These are phyloP conservation scores for Apiospora malaysiana DNA, from an alignment of 2,329 filamentous ascomycete genomes.

Conservation along the genomic window DNA sequence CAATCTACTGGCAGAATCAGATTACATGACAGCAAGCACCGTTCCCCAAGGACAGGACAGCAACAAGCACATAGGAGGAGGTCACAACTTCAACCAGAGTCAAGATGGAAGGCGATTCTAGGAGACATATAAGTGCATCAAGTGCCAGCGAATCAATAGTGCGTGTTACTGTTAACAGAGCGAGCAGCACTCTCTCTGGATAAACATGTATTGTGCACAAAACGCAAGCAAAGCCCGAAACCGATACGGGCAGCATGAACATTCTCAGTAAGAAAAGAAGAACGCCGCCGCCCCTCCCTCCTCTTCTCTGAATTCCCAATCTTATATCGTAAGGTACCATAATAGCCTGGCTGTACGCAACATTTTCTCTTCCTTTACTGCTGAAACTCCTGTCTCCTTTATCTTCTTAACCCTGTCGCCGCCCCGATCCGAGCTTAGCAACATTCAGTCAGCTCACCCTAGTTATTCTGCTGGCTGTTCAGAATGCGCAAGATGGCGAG, in stretches of 20 bases:
- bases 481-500: conserved; percentile 92
- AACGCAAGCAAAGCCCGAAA: neutral
- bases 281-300: neutral
- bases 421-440: neutral
- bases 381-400: neutral
- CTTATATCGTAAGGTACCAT: conserved; percentile 19
- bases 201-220: neutral
- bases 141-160: neutral
- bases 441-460: conserved; percentile 35
- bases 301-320: neutral
- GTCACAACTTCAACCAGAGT: neutral
- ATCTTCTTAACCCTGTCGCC: no score
- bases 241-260: neutral
- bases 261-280: neutral
- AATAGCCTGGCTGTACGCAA: conserved; percentile 9
- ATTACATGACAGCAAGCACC: no score
- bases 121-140: neutral
- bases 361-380: neutral
- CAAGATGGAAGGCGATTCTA: neutral
- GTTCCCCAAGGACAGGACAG: no score
- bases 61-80: neutral
- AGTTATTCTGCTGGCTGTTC: conserved; percentile 96
- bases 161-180: neutral
- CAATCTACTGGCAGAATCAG: no score
- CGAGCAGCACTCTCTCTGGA: neutral